Percentiles rank a stretch among this genome's conserved stretches.
Evolutionary conservation across 2,329 filamentous ascomycete genomes (phyloP).

Genomic region (Pseudogymnoascus sp.): DNA sequence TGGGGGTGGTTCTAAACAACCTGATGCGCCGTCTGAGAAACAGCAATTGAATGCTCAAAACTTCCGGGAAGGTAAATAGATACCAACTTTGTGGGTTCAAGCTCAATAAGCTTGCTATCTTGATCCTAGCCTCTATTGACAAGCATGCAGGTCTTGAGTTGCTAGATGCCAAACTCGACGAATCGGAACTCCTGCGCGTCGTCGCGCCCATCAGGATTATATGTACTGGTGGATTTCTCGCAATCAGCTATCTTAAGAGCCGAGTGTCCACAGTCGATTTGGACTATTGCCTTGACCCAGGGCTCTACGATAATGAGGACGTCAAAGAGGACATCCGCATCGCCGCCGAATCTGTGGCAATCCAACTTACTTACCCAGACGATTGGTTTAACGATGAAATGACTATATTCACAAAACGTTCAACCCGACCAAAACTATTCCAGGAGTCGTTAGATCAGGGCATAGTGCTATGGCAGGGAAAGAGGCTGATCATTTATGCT

Average conservation of each 20-base stretch:
- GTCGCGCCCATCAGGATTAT: constrained; percentile 15
- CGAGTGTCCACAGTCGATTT: constrained; percentile 13
- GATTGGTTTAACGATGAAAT: constrained; percentile 18
- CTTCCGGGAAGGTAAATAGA: too few species aligned
- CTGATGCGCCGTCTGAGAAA: too few species aligned
- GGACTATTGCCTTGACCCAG: constrained; percentile 16
- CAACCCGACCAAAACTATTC: constrained; percentile 2
- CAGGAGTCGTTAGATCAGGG: constrained; percentile 10
- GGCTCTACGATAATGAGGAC: constrained; percentile 1
- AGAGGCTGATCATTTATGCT: background rate
- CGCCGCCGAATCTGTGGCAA: background rate
- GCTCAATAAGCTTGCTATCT: too few species aligned
- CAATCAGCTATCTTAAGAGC: constrained; percentile 11
- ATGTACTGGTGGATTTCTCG: constrained; percentile 13
- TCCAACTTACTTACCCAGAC: constrained; percentile 3
- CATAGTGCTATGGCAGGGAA: constrained; percentile 5
- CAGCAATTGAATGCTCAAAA: too few species aligned
- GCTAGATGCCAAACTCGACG: background rate
- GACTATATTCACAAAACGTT: constrained; percentile 6
- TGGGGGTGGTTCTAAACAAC: too few species aligned
- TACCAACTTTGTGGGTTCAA: too few species aligned
- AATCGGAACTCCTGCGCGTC: background rate
- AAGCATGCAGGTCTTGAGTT: background rate
- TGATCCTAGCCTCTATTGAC: background rate
- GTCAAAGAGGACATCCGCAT: constrained; percentile 6